Evolutionary conservation across 805 yeast species (phyloP).

Genomic region (Starmerella lactis-condensi): DNA sequence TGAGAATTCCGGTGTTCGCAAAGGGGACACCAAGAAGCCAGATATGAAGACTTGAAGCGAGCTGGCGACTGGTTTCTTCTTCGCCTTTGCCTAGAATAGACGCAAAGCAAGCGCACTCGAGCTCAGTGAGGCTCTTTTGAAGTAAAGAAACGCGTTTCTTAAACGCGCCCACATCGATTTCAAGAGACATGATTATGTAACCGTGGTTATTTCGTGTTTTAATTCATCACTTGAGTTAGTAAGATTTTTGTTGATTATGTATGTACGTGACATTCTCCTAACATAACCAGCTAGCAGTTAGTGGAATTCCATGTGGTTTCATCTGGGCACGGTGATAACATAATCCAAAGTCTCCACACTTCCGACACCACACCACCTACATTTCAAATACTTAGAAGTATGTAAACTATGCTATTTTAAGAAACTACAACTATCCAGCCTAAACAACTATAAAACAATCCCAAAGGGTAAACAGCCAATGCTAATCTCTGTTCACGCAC

Average conservation of each 20-base stretch:
- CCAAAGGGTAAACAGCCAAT: conserved; percentile 49
- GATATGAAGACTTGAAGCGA: conserved; percentile 59
- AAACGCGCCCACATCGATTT: conserved; percentile 21
- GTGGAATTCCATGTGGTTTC: no score
- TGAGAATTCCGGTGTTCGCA: conserved; percentile 66
- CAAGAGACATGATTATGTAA: conserved; percentile 10
- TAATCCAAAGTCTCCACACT: no score
- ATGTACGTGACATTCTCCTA: no score
- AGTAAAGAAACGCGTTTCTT: conserved; percentile 20
- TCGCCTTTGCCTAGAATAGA: conserved; percentile 71
- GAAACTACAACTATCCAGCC: conserved; percentile 53
- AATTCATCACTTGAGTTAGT: no score
- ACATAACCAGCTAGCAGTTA: no score
- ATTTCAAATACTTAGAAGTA: no score
- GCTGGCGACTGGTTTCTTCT: conserved; percentile 76
- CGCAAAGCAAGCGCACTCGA: conserved; percentile 32
- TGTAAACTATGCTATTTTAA: no score
- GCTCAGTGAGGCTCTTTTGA: conserved; percentile 17
- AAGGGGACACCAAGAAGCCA: conserved; percentile 93
- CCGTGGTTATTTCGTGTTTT: no score
- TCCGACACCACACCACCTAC: no score
- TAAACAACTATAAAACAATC: conserved; percentile 39
- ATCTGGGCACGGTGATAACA: no score
- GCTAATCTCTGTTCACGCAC: conserved; percentile 43
- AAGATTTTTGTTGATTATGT: no score